Evolutionary conservation across 345 rosid genomes (phyloP).

Genomic region (Luvunga scandens): DNA sequence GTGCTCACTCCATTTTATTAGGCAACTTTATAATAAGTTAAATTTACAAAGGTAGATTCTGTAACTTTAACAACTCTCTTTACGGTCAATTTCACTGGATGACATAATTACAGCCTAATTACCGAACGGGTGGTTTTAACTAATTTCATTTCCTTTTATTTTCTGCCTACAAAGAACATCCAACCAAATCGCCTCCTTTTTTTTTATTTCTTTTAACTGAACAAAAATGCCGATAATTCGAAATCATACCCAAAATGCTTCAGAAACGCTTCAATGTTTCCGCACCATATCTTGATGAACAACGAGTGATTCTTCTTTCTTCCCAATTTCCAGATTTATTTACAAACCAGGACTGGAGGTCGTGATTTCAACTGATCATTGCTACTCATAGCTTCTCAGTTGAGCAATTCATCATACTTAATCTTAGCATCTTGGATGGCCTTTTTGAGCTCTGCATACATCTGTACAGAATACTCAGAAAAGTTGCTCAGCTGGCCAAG

Average conservation of each 20-base stretch:
- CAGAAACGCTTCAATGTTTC: background rate
- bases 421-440: constrained; percentile 49
- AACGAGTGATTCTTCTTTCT: background rate
- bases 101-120: background rate
- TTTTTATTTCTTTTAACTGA: constrained; percentile 11
- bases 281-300: background rate
- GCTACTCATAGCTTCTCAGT: constrained; percentile 39
- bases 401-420: constrained; percentile 34
- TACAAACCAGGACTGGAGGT: constrained; percentile 4
- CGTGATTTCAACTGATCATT: constrained; percentile 34
- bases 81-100: background rate
- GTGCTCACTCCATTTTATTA: too few relatives aligned
- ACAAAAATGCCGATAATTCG: constrained; percentile 25
- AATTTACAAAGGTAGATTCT: background rate
- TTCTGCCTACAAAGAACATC: background rate
- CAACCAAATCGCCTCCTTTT: constrained; percentile 8
- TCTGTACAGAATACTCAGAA: constrained; percentile 50
- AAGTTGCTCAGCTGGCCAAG: constrained; percentile 51
- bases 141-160: background rate
- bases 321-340: background rate
- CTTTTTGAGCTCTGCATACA: constrained; percentile 45
- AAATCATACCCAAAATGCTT: constrained; percentile 1
- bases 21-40: background rate
- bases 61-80: background rate
- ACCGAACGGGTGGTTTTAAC: background rate